These are phyloP conservation scores for Sporothrix luriei DNA, from an alignment of 2,329 filamentous ascomycete genomes.

Conservation along the genomic window DNA sequence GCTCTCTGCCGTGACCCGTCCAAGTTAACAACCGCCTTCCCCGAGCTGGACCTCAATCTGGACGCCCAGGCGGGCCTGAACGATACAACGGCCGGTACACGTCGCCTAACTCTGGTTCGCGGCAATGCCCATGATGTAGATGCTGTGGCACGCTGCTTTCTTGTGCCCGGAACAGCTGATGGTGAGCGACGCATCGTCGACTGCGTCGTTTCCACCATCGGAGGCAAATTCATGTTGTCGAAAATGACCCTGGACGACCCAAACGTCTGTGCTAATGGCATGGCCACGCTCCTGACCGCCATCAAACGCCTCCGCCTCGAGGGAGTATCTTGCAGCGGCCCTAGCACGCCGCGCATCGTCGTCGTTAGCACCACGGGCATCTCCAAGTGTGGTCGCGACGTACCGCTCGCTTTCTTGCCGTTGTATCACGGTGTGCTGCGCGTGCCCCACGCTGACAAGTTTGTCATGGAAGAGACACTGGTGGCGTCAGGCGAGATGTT, in stretches of 20 bases:
- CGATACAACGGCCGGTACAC: slow-evolving; percentile 26
- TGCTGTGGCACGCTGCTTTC: slow-evolving; percentile 38
- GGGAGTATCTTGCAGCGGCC: slow-evolving; percentile 33
- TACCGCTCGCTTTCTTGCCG: slow-evolving; percentile 47
- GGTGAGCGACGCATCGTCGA: slow-evolving; percentile 46
- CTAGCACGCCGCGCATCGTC: slow-evolving; percentile 44
- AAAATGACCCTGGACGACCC: slow-evolving; percentile 50
- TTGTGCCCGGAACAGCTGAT: slow-evolving; percentile 34
- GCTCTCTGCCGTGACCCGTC: slow-evolving; percentile 55
- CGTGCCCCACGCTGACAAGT: slow-evolving; percentile 50
- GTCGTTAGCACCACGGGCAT: slow-evolving; percentile 51
- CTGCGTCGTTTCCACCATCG: slow-evolving; percentile 53
- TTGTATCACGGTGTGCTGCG: slow-evolving; percentile 47
- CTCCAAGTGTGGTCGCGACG: slow-evolving; percentile 44
- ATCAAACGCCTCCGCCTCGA: slow-evolving; percentile 41
- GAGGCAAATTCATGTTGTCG: slow-evolving; percentile 43
- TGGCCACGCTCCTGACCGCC: slow-evolving; percentile 46
- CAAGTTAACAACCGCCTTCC: slow-evolving; percentile 45
- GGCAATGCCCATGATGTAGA: slow-evolving; percentile 53
- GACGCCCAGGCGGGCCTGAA: background rate
- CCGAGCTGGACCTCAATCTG: background rate
- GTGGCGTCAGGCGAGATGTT: slow-evolving; percentile 36
- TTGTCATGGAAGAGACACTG: slow-evolving; percentile 48
- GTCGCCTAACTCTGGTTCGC: slow-evolving; percentile 49
- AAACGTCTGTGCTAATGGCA: slow-evolving; percentile 52